A percentile compares a stretch with the other conserved stretches of the same genome.
Conservation (phyloP, 225 moss, liverwort and hornwort species). For the Pseudisothecium myosuroides region DNA sequence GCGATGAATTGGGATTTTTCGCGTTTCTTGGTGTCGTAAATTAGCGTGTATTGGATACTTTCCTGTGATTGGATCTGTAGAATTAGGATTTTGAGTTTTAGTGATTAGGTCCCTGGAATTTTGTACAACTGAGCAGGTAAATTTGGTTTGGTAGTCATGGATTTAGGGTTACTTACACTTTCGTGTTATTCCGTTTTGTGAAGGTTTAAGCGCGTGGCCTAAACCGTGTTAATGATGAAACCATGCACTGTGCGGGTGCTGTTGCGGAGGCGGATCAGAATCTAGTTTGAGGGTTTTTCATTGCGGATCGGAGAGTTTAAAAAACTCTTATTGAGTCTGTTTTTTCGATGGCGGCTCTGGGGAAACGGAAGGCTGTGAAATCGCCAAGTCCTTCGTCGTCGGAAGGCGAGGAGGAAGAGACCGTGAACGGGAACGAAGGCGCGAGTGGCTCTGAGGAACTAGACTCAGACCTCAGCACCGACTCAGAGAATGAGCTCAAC, state of each 20-base stretch:
- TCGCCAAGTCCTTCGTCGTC: constrained; percentile 21
- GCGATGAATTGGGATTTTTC: neutral
- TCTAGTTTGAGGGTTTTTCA: neutral
- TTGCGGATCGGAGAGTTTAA: neutral
- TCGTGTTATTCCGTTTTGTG: neutral
- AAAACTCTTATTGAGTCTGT: neutral
- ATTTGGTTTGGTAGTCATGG: neutral
- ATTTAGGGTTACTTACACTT: neutral
- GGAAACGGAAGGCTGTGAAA: constrained; percentile 43
- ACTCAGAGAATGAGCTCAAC: constrained; percentile 25
- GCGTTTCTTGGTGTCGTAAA: neutral
- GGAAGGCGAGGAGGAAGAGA: constrained; percentile 15
- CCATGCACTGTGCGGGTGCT: neutral
- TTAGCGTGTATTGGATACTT: neutral
- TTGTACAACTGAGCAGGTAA: neutral
- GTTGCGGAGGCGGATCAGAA: neutral
- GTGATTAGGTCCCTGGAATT: neutral
- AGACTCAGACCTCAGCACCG: constrained; percentile 33
- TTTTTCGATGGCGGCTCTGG: constrained; percentile 19
- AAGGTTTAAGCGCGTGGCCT: neutral
- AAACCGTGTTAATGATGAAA: neutral
- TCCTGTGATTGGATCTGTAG: neutral
- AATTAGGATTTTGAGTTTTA: neutral
- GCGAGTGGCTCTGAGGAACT: constrained; percentile 25
- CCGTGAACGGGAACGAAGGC: constrained; percentile 6